Evolutionary conservation across 139 green algal species (phyloP), one percentile per base, ranked within the genome.

Genomic region (Prasinococcaceae sp.): DNA sequence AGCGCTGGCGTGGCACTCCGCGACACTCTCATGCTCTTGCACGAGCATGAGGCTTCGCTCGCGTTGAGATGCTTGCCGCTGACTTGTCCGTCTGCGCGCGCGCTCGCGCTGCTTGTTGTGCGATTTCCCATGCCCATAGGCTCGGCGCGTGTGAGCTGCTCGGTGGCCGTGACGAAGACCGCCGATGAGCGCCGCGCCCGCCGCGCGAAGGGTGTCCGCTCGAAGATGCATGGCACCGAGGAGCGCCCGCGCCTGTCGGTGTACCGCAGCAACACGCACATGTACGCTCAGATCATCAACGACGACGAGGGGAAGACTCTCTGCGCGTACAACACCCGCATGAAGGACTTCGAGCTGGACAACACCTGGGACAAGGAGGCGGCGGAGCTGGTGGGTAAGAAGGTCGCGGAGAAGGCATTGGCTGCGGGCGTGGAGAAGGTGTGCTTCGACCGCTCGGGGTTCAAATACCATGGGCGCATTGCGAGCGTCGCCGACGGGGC

Each of bases 271-370:
- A 95, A 94, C 73, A 73, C 93, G 55, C 84, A 98, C 75, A 94
- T 96, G 30, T 98, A 96, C 59, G 85, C 76, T 20, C 90, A 98
- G 77, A 80, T 98, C 0, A 95, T 97, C 47, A 83, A 97, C 55
- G 88, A 95, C 72, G 58, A 29, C 2, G 51, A 55, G 17, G 73
- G 80, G 29, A 57, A 74, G 60, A 98, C 90, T 0, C 70, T 98
- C 24, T 77, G 42, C 19, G 62, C 83, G 23, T 76, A 79, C 3
- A 92, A 77, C 47, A 93, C 85, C 1, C 48, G 92, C 5, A 38
- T 38, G 32, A 38, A 17, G 32, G 10, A 38, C 8, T 8, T 38
- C 32, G 32, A 17, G 32, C 32, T 38, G 32, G 8, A 8, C 8
- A 17, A 8, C 32, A 38, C 32, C 32, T 8, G 8, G 8, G 10